These are phyloP conservation scores for Apiospora marii DNA, from an alignment of 2,329 filamentous ascomycete genomes.

Conservation along the genomic window DNA sequence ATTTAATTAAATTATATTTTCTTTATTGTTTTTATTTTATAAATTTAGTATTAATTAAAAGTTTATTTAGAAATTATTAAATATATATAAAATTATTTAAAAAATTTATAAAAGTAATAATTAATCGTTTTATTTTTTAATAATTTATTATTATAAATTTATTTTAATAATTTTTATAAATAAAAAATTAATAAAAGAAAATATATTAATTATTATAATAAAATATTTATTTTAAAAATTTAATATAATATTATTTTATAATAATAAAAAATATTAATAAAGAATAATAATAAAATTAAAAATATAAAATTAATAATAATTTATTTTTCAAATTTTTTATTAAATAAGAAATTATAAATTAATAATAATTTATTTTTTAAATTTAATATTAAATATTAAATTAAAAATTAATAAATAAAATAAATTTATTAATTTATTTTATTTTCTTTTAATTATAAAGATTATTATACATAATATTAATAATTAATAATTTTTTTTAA, in stretches of 20 bases:
- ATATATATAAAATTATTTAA: constrained; percentile 29
- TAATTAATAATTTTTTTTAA: no score
- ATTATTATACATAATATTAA: neutral
- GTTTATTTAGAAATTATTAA: constrained; percentile 37
- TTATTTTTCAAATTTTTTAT: no score
- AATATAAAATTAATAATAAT: no score
- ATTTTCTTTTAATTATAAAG: neutral
- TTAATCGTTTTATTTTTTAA: constrained; percentile 26
- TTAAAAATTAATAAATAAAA: neutral
- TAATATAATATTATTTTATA: no score
- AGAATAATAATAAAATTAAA: neutral
- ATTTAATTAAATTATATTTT: no score
- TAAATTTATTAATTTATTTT: neutral
- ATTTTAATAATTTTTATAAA: neutral
- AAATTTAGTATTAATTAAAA: constrained; percentile 33
- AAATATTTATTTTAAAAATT: no score
- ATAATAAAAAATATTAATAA: no score
- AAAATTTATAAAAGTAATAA: neutral
- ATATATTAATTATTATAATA: no score
- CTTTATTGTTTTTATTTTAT: no score
- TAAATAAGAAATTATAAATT: no score
- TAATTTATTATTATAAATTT: neutral
- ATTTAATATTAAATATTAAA: no score
- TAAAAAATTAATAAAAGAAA: constrained; percentile 2
- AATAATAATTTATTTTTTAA: no score